Evolutionary conservation across 495 filamentous ascomycete species (phyloP), one percentile per base, ranked within the genome.

Genomic region (Aspergillus haitiensis): DNA sequence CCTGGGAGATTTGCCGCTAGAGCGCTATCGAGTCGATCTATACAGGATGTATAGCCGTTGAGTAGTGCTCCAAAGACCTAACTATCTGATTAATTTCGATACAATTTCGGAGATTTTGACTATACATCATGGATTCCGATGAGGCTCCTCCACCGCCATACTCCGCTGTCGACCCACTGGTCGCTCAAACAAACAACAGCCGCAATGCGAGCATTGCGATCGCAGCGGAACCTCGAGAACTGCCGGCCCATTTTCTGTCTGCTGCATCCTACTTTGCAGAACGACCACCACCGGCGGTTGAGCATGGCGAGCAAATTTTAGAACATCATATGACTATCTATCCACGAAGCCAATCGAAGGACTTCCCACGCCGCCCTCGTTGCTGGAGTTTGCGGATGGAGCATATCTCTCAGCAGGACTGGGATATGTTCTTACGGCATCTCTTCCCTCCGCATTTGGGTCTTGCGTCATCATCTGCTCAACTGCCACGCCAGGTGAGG

Each of bases 361-460:
- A 82, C 52, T 76, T 83, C 13, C 71, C 73, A 7, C 78, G 75
- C 21, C 72, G 79, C 42, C 70, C 75, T 4, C 79, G 78, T 0
- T 75, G 75, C 53, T 75, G 76, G 73, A 71, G 62, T 27, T 64
- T 72, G 11, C 67, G 71, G 12, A 65, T 64, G 44, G 59, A 72
- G 45, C 75, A 80, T 34, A 70, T 82, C 10, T 62, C 65, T 45
- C 75, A 76, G 62, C 73, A 76, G 61, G 81, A 83, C 64, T 83
- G 81, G 81, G 74, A 79, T 51, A 76, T 72, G 11, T 83, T 82
- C 56, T 49, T 81, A 40, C 72, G 74, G n/a, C 73, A 78, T 58
- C 67, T 82, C 1, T 78, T 83, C 39, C 74, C 77, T 2, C 64
- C 75, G 11, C 68, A 78, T 48, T 62, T 78, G 15, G 75, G 73